Evolutionary conservation across 2,329 filamentous ascomycete genomes (phyloP).

Genomic region (Ceratocystis cacaofunesta): DNA sequence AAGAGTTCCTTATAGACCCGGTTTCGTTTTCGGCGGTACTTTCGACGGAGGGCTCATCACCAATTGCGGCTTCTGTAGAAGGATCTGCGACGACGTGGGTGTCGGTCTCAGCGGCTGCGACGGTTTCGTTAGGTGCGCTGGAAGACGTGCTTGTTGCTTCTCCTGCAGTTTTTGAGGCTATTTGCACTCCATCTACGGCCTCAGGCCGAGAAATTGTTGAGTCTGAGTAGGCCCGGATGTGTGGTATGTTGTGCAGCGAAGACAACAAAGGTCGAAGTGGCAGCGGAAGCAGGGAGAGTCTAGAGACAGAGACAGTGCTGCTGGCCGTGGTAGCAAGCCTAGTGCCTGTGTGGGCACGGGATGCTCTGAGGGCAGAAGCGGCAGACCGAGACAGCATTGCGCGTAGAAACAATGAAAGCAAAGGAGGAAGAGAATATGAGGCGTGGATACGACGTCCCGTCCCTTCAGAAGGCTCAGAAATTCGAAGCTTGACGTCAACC

Average conservation of each 20-base stretch:
- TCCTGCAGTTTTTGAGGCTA: neutral
- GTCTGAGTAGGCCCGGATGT: neutral
- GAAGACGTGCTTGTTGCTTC: too few species aligned
- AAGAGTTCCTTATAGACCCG: too few species aligned
- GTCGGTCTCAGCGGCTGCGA: neutral
- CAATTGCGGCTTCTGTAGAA: neutral
- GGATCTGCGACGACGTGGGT: neutral
- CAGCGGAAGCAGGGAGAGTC: neutral
- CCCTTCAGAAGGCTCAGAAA: neutral
- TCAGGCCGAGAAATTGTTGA: neutral
- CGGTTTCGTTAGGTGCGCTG: neutral
- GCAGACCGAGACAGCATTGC: constrained; percentile 1
- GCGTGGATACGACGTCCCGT: neutral
- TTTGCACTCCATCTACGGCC: neutral
- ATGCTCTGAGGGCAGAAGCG: neutral
- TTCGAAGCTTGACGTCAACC: constrained; percentile 10
- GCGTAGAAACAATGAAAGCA: neutral
- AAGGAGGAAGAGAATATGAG: too few species aligned
- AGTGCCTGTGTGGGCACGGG: neutral
- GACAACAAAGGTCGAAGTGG: neutral
- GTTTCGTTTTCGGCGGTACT: neutral
- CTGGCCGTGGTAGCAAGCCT: neutral
- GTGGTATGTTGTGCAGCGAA: neutral
- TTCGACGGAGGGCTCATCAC: neutral
- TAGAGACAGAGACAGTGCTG: neutral